Conservation (phyloP, 2,329 filamentous ascomycete genomes). For the Cytospora schulzeri region DNA sequence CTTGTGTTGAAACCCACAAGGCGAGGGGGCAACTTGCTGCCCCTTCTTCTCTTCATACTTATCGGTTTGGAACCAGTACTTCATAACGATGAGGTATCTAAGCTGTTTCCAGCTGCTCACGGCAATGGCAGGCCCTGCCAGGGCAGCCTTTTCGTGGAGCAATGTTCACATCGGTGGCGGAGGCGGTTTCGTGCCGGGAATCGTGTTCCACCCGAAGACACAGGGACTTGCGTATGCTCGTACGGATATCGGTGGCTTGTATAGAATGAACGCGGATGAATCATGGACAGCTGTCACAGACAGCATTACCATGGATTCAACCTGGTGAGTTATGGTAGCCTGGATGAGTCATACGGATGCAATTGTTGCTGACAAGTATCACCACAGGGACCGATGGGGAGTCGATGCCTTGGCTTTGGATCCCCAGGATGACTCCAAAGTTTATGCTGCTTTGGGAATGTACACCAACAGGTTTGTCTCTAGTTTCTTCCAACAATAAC, state of each 20-base stretch:
- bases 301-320: conserved; percentile 23
- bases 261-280: conserved; percentile 57
- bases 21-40: background rate
- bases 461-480: conserved; percentile 55
- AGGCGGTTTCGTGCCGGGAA: conserved; percentile 58
- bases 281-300: conserved; percentile 23
- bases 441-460: conserved; percentile 58
- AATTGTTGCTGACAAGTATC: background rate
- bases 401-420: conserved; percentile 60
- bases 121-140: conserved; percentile 31
- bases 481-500: too few species aligned
- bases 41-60: too few species aligned
- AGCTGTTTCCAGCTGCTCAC: conserved; percentile 31
- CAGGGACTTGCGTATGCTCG: conserved; percentile 57
- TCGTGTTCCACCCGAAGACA: conserved; percentile 57
- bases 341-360: background rate
- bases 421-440: conserved; percentile 51
- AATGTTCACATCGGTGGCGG: conserved; percentile 52
- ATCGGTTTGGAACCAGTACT: background rate
- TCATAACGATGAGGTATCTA: conserved; percentile 26
- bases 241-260: conserved; percentile 60
- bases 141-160: conserved; percentile 36
- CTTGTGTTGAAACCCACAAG: too few species aligned
- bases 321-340: conserved; percentile 14
- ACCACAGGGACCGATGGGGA: conserved; percentile 55